Conservation (phyloP, 1,284 basidiomycete genomes). For the Apiotrichum sp. region DNA sequence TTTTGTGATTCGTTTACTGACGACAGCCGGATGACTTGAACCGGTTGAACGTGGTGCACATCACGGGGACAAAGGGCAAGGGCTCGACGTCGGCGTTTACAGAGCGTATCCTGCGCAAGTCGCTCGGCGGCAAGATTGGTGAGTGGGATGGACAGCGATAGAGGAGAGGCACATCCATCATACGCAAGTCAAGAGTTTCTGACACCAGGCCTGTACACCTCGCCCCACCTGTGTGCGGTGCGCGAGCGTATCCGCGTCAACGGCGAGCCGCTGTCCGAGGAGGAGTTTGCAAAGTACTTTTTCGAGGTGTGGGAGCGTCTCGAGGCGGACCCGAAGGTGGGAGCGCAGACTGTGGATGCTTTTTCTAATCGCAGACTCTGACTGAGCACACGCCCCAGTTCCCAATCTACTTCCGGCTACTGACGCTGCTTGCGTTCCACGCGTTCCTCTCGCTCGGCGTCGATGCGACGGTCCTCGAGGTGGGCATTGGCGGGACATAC, state of each 20-base stretch:
- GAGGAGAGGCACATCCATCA: neutral
- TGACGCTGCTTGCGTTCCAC: conserved; percentile 90
- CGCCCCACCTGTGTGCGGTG: conserved; percentile 92
- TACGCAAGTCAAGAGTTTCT: neutral
- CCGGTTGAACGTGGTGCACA: conserved; percentile 84
- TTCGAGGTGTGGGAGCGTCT: conserved; percentile 95
- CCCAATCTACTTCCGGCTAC: conserved; percentile 89
- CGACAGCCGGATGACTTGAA: conserved; percentile 74
- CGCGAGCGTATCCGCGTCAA: conserved; percentile 94
- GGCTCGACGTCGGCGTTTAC: conserved; percentile 94
- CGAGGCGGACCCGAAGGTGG: conserved; percentile 60
- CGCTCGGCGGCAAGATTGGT: conserved; percentile 35
- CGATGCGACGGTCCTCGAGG: conserved; percentile 89
- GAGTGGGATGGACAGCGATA: conserved; percentile 3
- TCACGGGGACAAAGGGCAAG: conserved; percentile 98
- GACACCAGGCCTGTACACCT: conserved; percentile 77
- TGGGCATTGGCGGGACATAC: conserved; percentile 89
- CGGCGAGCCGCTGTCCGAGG: conserved; percentile 80
- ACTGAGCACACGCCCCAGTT: conserved; percentile 55
- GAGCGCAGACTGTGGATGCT: neutral
- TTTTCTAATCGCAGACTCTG: conserved; percentile 26
- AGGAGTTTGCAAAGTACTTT: conserved; percentile 82
- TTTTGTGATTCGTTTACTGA: conserved; percentile 64
- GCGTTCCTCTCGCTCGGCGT: conserved; percentile 67
- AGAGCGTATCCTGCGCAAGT: conserved; percentile 49